Base-by-base conservation (phyloP, 2,329 filamentous ascomycete species). In the Ophiostoma triangulosporum region DNA sequence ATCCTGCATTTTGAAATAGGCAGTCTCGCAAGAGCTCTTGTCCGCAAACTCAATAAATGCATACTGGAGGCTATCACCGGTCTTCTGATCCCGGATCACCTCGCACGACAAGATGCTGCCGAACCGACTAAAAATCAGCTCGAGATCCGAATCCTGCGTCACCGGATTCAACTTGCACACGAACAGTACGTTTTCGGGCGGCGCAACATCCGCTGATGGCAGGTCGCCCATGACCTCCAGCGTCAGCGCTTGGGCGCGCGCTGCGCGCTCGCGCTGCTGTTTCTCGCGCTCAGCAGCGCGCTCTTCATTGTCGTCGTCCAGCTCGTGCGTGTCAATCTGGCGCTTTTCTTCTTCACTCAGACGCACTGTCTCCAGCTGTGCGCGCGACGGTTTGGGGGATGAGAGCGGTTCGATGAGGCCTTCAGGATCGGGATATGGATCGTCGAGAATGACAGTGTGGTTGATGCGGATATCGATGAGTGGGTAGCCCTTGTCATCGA, bases 81-180 rank as follows among this genome's bases (percentile, higher is more conserved):
- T 96, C 63, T 88, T 88, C 64, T 86, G 87, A 66, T 98, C 93
- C 49, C 91, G 78, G 58, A 98, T 96, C 32, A 98, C 87, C 69
- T 98, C 93, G 65, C 93, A 98, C 48, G 88, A 95, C 24, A 97
- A 68, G 40, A 98, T 95, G 64, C 85, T 91, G 60, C 93, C 93
- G 62, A 98, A 98, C 0, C 93, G 90, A 54, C 88, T 91, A 69
- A 98, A 98, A 58, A 98, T 97, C 59, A 97, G 77, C 65, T 96
- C 85, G 48, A 98, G 74, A 65, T 98, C 93, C 63, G 95, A 86
- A 63, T 96, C 91, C 64, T 88, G 86, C 9, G 93, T 98, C 48
- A 98, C 89, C 0, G 93, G 93, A 62, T 98, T 98, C 43, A 98
- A 75, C 67, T 98, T 98, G 83, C 93, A 98, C 43, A 98, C 90